Percentiles rank a stretch among this genome's conserved stretches.
Evolutionary conservation across 2,329 filamentous ascomycete genomes (phyloP).

Genomic region (Sphaerostilbella broomeana): DNA sequence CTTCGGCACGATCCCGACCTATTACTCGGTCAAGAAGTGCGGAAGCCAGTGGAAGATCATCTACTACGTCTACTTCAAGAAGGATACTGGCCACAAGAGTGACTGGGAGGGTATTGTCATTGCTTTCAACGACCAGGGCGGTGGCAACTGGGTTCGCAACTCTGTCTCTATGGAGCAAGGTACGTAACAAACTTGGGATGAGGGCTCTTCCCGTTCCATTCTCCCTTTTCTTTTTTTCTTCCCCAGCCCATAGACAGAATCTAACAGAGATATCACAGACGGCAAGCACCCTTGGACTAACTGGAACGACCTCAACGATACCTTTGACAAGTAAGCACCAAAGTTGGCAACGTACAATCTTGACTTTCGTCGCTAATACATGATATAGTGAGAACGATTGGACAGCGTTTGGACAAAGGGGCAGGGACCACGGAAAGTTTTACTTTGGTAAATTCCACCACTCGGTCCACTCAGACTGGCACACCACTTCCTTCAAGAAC

Average conservation of each 20-base stretch:
- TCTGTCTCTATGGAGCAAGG: constrained; percentile 15
- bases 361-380: no score
- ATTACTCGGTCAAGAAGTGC: constrained; percentile 15
- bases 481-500: constrained; percentile 15
- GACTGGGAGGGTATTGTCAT: constrained; percentile 21
- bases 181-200: no score
- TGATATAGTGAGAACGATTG: constrained; percentile 10
- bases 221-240: neutral
- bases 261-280: constrained; percentile 3
- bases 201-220: no score
- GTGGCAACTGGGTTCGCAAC: constrained; percentile 14
- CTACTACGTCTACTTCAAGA: constrained; percentile 22
- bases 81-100: constrained; percentile 20
- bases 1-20: constrained; percentile 15
- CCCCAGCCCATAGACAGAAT: constrained; percentile 7
- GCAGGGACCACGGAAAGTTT: constrained; percentile 16
- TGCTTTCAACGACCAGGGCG: constrained; percentile 15
- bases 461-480: constrained; percentile 16
- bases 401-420: constrained; percentile 15
- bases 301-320: constrained; percentile 19
- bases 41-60: constrained; percentile 18
- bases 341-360: neutral
- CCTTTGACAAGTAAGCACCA: constrained; percentile 16
- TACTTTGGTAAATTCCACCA: constrained; percentile 18
- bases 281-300: constrained; percentile 14